Evolutionary conservation across 805 yeast species (phyloP).

Genomic region (Cephaloascus albidus): DNA sequence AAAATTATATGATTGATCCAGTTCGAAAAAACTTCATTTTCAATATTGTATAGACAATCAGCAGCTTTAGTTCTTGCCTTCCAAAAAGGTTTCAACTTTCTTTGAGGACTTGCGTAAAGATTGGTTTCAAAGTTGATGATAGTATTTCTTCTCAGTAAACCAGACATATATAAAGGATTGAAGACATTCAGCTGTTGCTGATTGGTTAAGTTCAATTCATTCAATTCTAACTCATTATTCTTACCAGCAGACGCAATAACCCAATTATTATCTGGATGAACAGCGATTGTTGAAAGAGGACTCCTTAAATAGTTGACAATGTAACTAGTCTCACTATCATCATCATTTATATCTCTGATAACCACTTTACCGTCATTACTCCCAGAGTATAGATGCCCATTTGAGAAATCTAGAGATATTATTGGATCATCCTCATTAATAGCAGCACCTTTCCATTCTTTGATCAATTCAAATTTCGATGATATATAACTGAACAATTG

Average conservation of each 20-base stretch:
- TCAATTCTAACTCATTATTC: conserved; percentile 16
- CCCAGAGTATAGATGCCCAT: conserved; percentile 20
- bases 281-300: conserved; percentile 14
- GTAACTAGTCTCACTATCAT: conserved; percentile 20
- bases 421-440: conserved; percentile 13
- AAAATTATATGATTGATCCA: neutral
- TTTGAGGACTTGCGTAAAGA: neutral
- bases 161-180: neutral
- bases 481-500: neutral
- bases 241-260: conserved; percentile 16
- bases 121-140: neutral
- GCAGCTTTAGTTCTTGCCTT: neutral
- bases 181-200: too few relatives aligned
- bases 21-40: neutral
- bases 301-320: conserved; percentile 14
- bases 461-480: conserved; percentile 12
- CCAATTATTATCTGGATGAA: conserved; percentile 5
- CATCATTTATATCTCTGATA: conserved; percentile 24
- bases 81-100: neutral
- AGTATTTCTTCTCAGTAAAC: neutral
- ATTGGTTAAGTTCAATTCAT: conserved; percentile 12
- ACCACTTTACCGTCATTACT: conserved; percentile 22
- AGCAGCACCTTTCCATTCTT: conserved; percentile 23
- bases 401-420: conserved; percentile 14
- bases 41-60: neutral